Conservation (phyloP, 2,329 filamentous ascomycete genomes). For the Pochonia chlamydosporia region DNA sequence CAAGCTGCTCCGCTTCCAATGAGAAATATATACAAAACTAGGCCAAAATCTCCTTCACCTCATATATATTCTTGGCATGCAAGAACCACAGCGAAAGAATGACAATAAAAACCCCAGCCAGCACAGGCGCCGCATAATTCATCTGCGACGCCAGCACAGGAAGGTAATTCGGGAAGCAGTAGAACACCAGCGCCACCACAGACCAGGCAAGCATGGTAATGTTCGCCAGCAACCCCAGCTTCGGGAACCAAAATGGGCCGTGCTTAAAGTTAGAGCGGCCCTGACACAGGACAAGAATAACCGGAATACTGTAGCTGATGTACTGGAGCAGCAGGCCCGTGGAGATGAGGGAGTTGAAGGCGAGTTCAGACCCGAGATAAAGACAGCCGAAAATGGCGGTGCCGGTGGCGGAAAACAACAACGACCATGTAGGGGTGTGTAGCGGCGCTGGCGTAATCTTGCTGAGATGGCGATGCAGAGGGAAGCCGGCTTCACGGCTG, state of each 20-base stretch:
- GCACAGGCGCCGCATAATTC: conserved; percentile 20
- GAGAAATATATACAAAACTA: too few species aligned
- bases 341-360: conserved; percentile 20
- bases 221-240: conserved; percentile 18
- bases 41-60: too few species aligned
- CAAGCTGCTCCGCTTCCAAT: too few species aligned
- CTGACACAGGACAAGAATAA: conserved; percentile 15
- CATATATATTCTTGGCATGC: conserved; percentile 17
- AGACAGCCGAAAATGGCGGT: conserved; percentile 21
- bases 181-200: conserved; percentile 17
- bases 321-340: conserved; percentile 20
- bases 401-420: conserved; percentile 16
- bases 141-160: conserved; percentile 15
- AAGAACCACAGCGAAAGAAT: conserved; percentile 15
- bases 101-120: conserved; percentile 12
- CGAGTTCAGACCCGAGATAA: conserved; percentile 20
- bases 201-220: conserved; percentile 19
- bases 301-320: conserved; percentile 21
- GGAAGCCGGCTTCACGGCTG: conserved; percentile 19
- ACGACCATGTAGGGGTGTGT: conserved; percentile 19
- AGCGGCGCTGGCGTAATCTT: conserved; percentile 16
- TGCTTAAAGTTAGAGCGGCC: conserved; percentile 19
- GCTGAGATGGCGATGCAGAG: conserved; percentile 16
- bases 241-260: conserved; percentile 21
- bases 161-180: conserved; percentile 20